These are phyloP conservation scores for Hanseniaspora hatyaiensis DNA, from an alignment of 805 yeast genomes.

Conservation along the genomic window DNA sequence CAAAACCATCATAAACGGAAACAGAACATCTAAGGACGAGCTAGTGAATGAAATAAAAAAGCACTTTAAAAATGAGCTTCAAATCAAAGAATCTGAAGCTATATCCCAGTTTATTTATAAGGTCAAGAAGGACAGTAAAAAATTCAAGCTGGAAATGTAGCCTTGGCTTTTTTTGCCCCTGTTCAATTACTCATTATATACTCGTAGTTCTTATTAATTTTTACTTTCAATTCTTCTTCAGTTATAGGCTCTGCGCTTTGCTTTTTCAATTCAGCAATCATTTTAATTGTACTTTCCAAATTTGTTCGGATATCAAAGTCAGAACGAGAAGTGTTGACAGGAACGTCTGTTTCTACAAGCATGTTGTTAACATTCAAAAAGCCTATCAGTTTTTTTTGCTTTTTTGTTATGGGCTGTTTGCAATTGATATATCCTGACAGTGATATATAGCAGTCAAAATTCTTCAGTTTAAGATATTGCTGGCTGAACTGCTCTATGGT, in stretches of 20 bases:
- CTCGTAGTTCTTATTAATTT: slow-evolving; percentile 3
- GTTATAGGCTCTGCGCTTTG: background rate
- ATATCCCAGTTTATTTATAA: slow-evolving; percentile 81
- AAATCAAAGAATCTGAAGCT: slow-evolving; percentile 67
- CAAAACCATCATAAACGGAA: slow-evolving; percentile 11
- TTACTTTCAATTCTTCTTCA: background rate
- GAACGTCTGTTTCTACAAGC: slow-evolving; percentile 44
- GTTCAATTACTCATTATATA: background rate
- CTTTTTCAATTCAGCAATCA: background rate
- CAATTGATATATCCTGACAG: slow-evolving; percentile 26
- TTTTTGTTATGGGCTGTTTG: slow-evolving; percentile 19
- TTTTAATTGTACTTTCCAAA: background rate
- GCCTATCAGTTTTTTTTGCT: slow-evolving; percentile 26
- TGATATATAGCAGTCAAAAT: slow-evolving; percentile 27
- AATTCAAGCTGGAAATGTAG: slow-evolving; percentile 32
- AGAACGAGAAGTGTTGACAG: slow-evolving; percentile 17
- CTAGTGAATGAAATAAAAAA: slow-evolving; percentile 49
- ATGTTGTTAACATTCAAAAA: slow-evolving; percentile 31
- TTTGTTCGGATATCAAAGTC: slow-evolving; percentile 11
- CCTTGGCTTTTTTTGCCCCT: background rate
- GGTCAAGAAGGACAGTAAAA: slow-evolving; percentile 55
- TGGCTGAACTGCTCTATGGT: slow-evolving; percentile 55
- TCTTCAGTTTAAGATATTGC: slow-evolving; percentile 18
- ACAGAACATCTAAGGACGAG: slow-evolving; percentile 45
- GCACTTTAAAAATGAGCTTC: slow-evolving; percentile 48